phyloP scores from a whole-genome alignment of 805 yeast species.

The Candida rishiriensis region DNA sequence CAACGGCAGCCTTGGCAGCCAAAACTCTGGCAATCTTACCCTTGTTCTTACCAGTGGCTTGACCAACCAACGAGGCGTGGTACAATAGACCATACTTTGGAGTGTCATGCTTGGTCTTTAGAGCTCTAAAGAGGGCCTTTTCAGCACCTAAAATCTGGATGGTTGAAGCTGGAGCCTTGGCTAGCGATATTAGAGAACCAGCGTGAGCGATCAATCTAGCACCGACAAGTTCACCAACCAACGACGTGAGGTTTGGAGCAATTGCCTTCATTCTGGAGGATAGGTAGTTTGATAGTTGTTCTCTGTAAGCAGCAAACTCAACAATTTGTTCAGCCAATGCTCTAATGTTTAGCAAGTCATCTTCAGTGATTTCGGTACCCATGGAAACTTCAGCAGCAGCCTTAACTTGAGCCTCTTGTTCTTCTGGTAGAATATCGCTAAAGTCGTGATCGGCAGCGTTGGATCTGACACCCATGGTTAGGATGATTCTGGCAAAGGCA shows the following conservation, averaged over 20 bases:
- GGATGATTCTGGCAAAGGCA: slow-evolving; percentile 91
- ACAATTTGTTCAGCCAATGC: slow-evolving; percentile 94
- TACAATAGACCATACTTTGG: slow-evolving; percentile 97
- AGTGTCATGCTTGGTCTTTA: slow-evolving; percentile 97
- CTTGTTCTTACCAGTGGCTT: slow-evolving; percentile 96
- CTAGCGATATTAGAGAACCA: slow-evolving; percentile 88
- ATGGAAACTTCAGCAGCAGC: slow-evolving; percentile 97
- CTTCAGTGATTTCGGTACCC: slow-evolving; percentile 98
- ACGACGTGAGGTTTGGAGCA: slow-evolving; percentile 94
- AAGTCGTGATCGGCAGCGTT: slow-evolving; percentile 88
- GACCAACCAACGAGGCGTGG: slow-evolving; percentile 96
- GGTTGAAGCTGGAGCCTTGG: slow-evolving; percentile 98
- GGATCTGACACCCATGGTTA: slow-evolving; percentile 90
- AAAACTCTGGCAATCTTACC: slow-evolving; percentile 98
- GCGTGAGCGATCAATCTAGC: slow-evolving; percentile 97
- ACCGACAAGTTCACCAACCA: slow-evolving; percentile 97
- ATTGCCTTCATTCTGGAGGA: slow-evolving; percentile 96
- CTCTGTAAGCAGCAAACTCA: slow-evolving; percentile 94
- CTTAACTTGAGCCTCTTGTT: slow-evolving; percentile 85
- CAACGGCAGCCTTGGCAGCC: slow-evolving; percentile 98
- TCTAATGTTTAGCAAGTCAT: slow-evolving; percentile 81
- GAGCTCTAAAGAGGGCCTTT: slow-evolving; percentile 97
- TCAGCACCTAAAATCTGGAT: slow-evolving; percentile 98
- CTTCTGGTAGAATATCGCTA: slow-evolving; percentile 88
- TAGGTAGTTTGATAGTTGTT: slow-evolving; percentile 87